phyloP scores from a whole-genome alignment of 2,329 filamentous ascomycete genomes.

The Ophiostoma fasciatum region DNA sequence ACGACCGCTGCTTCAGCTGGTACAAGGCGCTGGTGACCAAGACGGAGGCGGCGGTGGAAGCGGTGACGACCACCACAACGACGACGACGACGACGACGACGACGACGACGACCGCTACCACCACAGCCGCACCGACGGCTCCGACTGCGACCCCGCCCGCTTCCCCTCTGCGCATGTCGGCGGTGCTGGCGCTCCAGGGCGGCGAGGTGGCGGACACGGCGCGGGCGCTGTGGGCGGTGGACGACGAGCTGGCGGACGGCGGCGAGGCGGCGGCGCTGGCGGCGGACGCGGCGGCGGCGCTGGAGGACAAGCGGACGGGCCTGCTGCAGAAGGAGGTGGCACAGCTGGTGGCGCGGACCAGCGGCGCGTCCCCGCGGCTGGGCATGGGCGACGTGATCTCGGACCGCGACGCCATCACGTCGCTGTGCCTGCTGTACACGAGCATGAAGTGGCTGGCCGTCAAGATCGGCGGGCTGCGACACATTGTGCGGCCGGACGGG shows the following conservation, averaged over 20 bases:
- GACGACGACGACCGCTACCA: slow-evolving; percentile 7
- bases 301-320: slow-evolving; percentile 31
- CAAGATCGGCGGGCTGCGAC: slow-evolving; percentile 65
- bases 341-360: slow-evolving; percentile 40
- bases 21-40: slow-evolving; percentile 72
- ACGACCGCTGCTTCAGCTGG: slow-evolving; percentile 82
- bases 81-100: not conserved
- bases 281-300: slow-evolving; percentile 51
- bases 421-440: slow-evolving; percentile 79
- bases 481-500: slow-evolving; percentile 59
- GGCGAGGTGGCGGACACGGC: slow-evolving; percentile 61
- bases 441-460: slow-evolving; percentile 96
- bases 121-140: no score
- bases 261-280: slow-evolving; percentile 56
- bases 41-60: slow-evolving; percentile 30
- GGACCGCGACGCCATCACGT: slow-evolving; percentile 73
- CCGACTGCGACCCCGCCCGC: no score
- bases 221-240: slow-evolving; percentile 44
- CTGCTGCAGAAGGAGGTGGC: slow-evolving; percentile 50
- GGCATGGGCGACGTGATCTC: slow-evolving; percentile 73
- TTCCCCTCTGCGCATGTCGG: slow-evolving; percentile 61
- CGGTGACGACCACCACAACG: not conserved
- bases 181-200: slow-evolving; percentile 49
- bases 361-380: slow-evolving; percentile 31
- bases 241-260: slow-evolving; percentile 34